phyloP scores from a whole-genome alignment of 2,329 filamentous ascomycete species.

The Ceratocystis lukuohia region DNA sequence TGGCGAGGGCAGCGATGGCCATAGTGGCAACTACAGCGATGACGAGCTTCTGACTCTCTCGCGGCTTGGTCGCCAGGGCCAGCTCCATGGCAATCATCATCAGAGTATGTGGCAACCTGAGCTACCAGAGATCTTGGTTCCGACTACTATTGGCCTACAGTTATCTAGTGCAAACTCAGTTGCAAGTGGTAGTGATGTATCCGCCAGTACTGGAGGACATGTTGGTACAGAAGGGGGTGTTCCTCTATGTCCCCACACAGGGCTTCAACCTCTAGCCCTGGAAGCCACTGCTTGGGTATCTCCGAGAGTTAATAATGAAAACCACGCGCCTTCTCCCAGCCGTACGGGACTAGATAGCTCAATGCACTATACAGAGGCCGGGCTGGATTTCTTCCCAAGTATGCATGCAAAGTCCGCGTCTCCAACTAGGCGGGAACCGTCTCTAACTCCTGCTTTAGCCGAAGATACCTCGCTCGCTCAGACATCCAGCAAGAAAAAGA shows the following conservation, averaged over 20 bases:
- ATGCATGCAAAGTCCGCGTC: not conserved
- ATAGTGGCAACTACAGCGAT: not conserved
- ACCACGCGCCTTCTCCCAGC: not conserved
- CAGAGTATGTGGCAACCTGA: not conserved
- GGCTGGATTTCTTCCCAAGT: not conserved
- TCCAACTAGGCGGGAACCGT: too few relatives aligned
- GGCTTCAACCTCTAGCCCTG: not conserved
- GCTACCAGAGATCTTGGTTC: not conserved
- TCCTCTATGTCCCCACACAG: not conserved
- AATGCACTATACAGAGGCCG: not conserved
- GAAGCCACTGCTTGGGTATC: not conserved
- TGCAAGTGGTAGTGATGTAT: not conserved
- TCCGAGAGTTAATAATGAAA: not conserved
- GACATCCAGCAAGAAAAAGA: too few relatives aligned
- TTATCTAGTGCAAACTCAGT: not conserved
- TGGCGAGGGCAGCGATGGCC: not conserved
- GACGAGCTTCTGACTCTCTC: not conserved
- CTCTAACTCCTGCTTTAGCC: not conserved
- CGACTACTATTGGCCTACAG: not conserved
- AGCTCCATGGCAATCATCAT: not conserved
- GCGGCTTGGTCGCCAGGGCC: not conserved
- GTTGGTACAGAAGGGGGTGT: not conserved
- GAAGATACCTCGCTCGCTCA: conserved; percentile 20
- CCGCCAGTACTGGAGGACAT: not conserved
- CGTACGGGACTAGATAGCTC: not conserved